Percentiles rank a stretch among this genome's conserved stretches.
phyloP scores from a whole-genome alignment of 805 yeast species.

The Kluyveromyces lactis region DNA sequence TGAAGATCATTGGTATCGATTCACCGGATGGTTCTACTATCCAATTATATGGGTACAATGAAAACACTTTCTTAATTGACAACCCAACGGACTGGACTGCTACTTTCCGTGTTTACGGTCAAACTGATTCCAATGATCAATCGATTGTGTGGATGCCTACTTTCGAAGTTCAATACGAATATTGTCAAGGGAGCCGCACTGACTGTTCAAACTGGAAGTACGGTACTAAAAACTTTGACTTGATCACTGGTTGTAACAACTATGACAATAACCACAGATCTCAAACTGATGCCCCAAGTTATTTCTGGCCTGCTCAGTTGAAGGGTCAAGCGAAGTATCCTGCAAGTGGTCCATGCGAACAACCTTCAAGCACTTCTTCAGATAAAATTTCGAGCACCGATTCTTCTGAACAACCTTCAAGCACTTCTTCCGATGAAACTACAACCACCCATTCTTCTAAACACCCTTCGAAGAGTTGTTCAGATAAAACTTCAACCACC shows the following conservation, averaged over 20 bases:
- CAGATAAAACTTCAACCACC: too few relatives aligned
- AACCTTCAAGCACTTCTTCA: background rate
- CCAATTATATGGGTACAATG: constrained; percentile 21
- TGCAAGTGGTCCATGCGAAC: background rate
- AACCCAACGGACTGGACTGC: constrained; percentile 24
- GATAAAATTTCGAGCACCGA: background rate
- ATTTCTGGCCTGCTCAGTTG: constrained; percentile 15
- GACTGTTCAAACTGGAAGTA: background rate
- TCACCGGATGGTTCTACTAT: constrained; percentile 21
- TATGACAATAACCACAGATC: constrained; percentile 23
- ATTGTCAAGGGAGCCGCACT: constrained; percentile 23
- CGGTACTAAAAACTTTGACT: constrained; percentile 16
- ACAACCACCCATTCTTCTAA: too few relatives aligned
- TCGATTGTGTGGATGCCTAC: constrained; percentile 17
- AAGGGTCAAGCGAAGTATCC: background rate
- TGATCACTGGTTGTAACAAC: constrained; percentile 19
- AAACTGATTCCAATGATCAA: constrained; percentile 5
- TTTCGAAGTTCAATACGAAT: constrained; percentile 28
- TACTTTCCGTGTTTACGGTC: constrained; percentile 20
- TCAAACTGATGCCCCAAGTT: constrained; percentile 22
- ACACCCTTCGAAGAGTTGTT: too few relatives aligned
- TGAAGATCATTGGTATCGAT: constrained; percentile 23
- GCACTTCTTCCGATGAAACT: too few relatives aligned
- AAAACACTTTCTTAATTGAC: constrained; percentile 13
- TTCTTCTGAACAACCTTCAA: background rate